phyloP scores from a whole-genome alignment of 2,329 filamentous ascomycete genomes.

The Drechslerella stenobrocha region DNA sequence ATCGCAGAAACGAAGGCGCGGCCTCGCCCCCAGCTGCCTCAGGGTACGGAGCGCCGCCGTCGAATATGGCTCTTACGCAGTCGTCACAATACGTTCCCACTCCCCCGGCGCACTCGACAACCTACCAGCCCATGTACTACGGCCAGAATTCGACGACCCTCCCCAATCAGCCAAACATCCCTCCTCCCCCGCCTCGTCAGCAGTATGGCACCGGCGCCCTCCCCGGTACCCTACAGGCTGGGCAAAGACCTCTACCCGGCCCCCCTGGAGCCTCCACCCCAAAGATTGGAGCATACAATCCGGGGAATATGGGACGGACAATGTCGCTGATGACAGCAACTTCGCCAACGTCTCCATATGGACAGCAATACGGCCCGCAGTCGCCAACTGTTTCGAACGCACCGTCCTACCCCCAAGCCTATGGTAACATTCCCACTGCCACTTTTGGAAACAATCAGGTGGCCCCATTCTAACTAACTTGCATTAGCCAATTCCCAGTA shows the following conservation, averaged over 20 bases:
- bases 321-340: slow-evolving; percentile 37
- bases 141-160: slow-evolving; percentile 38
- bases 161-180: slow-evolving; percentile 45
- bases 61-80: slow-evolving; percentile 33
- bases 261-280: slow-evolving; percentile 24
- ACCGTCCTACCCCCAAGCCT: slow-evolving; percentile 27
- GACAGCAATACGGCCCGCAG: slow-evolving; percentile 34
- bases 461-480: not conserved
- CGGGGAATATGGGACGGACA: slow-evolving; percentile 31
- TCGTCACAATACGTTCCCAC: slow-evolving; percentile 40
- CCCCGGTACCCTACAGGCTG: slow-evolving; percentile 22
- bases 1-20: slow-evolving; percentile 46
- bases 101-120: slow-evolving; percentile 45
- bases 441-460: not conserved
- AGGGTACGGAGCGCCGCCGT: slow-evolving; percentile 41
- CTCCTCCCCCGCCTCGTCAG: slow-evolving; percentile 46
- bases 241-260: slow-evolving; percentile 32
- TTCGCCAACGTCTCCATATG: slow-evolving; percentile 23
- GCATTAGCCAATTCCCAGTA: slow-evolving; percentile 37
- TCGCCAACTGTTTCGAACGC: slow-evolving; percentile 40
- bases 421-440: slow-evolving; percentile 20
- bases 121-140: slow-evolving; percentile 47
- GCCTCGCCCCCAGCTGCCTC: slow-evolving; percentile 46
- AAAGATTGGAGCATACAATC: slow-evolving; percentile 43
- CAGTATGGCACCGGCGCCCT: slow-evolving; percentile 27